phyloP scores from a whole-genome alignment of 2,329 filamentous ascomycete genomes.

The Pyricularia grisea region DNA sequence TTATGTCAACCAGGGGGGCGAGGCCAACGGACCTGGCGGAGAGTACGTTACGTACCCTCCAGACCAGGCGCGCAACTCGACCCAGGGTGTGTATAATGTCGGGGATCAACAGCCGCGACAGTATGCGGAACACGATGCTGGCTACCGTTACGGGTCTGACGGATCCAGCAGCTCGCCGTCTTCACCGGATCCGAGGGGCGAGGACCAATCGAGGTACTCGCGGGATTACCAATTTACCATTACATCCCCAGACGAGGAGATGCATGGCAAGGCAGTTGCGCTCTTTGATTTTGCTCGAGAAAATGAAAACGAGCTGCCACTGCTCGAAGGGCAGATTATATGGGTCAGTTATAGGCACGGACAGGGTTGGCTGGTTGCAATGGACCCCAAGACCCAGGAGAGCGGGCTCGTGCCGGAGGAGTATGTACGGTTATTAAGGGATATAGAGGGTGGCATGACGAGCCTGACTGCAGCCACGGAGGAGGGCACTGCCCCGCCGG shows the following conservation, averaged over 20 bases:
- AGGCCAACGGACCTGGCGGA: constrained; percentile 67
- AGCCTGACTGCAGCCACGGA: constrained; percentile 56
- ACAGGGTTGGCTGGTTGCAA: constrained; percentile 93
- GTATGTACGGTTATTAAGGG: constrained; percentile 83
- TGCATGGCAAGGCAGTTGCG: constrained; percentile 92
- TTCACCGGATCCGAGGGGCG: constrained; percentile 47
- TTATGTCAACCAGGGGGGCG: constrained; percentile 60
- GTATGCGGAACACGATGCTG: constrained; percentile 36
- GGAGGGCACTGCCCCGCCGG: constrained; percentile 70
- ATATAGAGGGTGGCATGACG: constrained; percentile 84
- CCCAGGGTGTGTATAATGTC: constrained; percentile 30
- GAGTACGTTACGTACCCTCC: constrained; percentile 73
- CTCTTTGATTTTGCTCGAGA: constrained; percentile 92
- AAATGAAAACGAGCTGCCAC: constrained; percentile 89
- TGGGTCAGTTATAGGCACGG: constrained; percentile 94
- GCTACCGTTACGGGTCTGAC: constrained; percentile 46
- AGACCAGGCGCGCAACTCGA: constrained; percentile 50
- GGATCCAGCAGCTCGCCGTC: constrained; percentile 44
- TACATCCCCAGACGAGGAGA: constrained; percentile 90
- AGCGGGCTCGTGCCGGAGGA: constrained; percentile 93
- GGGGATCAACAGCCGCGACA: constrained; percentile 35
- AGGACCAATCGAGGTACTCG: constrained; percentile 73
- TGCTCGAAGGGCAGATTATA: constrained; percentile 92
- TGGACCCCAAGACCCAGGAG: constrained; percentile 89
- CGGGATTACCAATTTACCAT: constrained; percentile 93